Conservation (phyloP, 768 basidiomycete species). For the Pholiota conissans region DNA sequence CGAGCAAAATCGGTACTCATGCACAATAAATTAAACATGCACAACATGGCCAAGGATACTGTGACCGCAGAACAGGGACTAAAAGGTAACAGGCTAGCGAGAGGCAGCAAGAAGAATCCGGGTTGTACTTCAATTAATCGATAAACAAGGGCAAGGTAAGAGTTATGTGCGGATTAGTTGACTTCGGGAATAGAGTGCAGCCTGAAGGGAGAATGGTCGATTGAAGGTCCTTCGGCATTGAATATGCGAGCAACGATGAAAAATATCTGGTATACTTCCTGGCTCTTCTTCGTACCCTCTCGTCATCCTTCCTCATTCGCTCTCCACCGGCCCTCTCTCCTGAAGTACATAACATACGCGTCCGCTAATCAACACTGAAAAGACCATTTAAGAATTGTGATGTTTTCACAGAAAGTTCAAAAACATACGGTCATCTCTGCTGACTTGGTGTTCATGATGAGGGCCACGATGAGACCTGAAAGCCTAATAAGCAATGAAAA, state of each 20-base stretch:
- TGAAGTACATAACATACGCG: neutral
- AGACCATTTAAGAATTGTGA: neutral
- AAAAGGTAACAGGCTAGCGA: neutral
- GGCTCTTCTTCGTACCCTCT: neutral
- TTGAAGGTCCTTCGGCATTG: constrained; percentile 1
- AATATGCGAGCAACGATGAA: constrained; percentile 2
- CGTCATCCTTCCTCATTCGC: neutral
- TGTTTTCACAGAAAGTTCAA: neutral
- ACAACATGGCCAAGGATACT: neutral
- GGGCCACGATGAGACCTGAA: constrained; percentile 83
- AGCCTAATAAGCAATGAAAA: constrained; percentile 6
- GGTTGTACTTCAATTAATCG: constrained; percentile 3
- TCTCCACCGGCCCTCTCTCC: neutral
- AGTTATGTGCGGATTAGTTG: neutral
- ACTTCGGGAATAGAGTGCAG: neutral
- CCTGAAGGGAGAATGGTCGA: neutral
- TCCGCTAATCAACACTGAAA: constrained; percentile 14
- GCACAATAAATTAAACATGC: neutral
- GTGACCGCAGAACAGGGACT: neutral
- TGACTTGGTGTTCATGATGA: constrained; percentile 90
- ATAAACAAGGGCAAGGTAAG: neutral
- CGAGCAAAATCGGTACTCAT: neutral
- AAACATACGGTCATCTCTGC: constrained; percentile 32
- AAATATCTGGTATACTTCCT: constrained; percentile 6
- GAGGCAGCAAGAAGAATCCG: constrained; percentile 1